phyloP scores from a whole-genome alignment of 345 rosid species.

The Eucalyptus tenuipes region DNA sequence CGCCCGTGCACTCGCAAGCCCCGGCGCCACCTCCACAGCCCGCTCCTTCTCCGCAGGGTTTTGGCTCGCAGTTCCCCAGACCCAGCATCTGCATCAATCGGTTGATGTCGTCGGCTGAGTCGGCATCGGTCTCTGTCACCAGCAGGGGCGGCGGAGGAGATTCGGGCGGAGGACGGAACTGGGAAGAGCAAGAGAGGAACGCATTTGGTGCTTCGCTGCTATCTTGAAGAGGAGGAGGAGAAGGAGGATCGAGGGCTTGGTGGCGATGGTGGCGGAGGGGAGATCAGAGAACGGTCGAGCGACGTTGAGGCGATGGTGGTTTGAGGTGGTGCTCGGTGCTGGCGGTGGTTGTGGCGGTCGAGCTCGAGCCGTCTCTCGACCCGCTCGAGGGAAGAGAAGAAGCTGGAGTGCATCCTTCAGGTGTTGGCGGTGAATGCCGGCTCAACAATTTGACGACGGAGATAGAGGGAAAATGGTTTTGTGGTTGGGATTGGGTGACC shows the following conservation, averaged over 20 bases:
- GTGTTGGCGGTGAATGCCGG: too few species aligned
- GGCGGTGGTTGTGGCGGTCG: not conserved
- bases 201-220: constrained; percentile 34
- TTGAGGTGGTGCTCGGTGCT: not conserved
- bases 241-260: not conserved
- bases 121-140: not conserved
- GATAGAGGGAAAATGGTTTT: not conserved
- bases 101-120: constrained; percentile 7
- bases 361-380: constrained; percentile 35
- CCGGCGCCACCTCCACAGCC: not conserved
- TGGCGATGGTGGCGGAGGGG: not conserved
- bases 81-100: constrained; percentile 20
- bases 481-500: too few species aligned
- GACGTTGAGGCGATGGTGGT: not conserved
- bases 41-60: not conserved
- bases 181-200: constrained; percentile 17
- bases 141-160: not conserved
- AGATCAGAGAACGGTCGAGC: constrained; percentile 4
- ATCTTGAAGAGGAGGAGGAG: constrained; percentile 2
- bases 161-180: not conserved
- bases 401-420: constrained; percentile 1
- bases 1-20: constrained; percentile 6
- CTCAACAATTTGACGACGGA: not conserved
- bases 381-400: constrained; percentile 35
- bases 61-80: not conserved